phyloP scores from a whole-genome alignment of 129 eudicot genomes.

The Mikania micrantha region DNA sequence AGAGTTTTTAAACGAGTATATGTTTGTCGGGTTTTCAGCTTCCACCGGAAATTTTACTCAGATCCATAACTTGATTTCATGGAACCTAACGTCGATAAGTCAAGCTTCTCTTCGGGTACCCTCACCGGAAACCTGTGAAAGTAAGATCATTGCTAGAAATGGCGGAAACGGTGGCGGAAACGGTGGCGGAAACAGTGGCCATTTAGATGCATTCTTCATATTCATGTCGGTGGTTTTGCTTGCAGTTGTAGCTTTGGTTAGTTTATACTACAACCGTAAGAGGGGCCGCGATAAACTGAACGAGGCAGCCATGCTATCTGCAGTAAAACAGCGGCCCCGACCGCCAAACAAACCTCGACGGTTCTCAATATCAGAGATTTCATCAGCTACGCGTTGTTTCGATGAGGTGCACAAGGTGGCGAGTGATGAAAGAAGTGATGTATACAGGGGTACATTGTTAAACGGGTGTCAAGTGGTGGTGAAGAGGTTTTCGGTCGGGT shows the following conservation, averaged over 20 bases:
- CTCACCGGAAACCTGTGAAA: conserved; percentile 42
- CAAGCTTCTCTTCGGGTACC: conserved; percentile 57
- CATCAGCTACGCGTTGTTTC: conserved; percentile 55
- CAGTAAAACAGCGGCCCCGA: conserved; percentile 39
- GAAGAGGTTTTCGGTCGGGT: conserved; percentile 44
- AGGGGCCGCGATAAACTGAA: conserved; percentile 6
- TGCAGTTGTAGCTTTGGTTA: conserved; percentile 27
- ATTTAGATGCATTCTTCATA: conserved; percentile 36
- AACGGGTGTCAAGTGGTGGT: conserved; percentile 50
- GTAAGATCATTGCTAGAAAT: conserved; percentile 31
- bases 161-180: conserved; percentile 10
- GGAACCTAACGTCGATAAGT: conserved; percentile 57
- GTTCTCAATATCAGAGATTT: conserved; percentile 38
- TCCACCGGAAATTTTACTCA: conserved; percentile 58
- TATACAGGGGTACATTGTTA: conserved; percentile 41
- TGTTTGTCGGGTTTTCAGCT: conserved; percentile 79
- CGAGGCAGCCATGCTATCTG: conserved; percentile 16
- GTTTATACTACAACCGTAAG: conserved; percentile 39
- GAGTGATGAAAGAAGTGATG: conserved; percentile 40
- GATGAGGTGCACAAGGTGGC: conserved; percentile 48
- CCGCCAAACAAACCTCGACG: conserved; percentile 68
- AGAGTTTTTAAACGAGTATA: conserved; percentile 55
- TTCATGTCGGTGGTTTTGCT: conserved; percentile 53
- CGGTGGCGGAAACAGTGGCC: not conserved
- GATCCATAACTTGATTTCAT: conserved; percentile 55